These are phyloP conservation scores for Oenanthe sinensis DNA, from an alignment of 129 eudicot genomes.

Conservation along the genomic window DNA sequence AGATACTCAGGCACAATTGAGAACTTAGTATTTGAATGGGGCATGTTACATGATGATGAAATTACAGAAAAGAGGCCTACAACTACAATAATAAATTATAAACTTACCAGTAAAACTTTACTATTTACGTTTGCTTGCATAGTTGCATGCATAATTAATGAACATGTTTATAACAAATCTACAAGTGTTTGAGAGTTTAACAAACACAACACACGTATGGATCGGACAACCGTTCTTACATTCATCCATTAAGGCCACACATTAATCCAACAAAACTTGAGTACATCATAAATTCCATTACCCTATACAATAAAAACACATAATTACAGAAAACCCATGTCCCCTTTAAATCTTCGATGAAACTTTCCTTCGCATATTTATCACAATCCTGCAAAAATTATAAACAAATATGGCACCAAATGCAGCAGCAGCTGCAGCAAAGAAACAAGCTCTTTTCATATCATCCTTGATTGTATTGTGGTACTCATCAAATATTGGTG, in stretches of 20 bases:
- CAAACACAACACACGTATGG: conserved; percentile 4
- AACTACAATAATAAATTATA: no score
- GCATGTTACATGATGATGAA: no score
- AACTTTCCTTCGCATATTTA: background rate
- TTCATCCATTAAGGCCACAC: conserved; percentile 12
- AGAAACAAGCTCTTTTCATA: conserved; percentile 47
- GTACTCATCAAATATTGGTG: conserved; percentile 91
- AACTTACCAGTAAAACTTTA: background rate
- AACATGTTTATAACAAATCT: background rate
- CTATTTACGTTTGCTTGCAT: background rate
- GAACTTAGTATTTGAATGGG: no score
- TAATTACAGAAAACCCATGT: background rate
- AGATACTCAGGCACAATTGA: no score
- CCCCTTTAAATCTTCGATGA: conserved; percentile 6
- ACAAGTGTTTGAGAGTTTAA: conserved; percentile 1
- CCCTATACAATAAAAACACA: background rate
- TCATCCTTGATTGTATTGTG: conserved; percentile 50
- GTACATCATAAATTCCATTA: conserved; percentile 2
- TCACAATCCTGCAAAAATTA: background rate
- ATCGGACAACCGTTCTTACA: conserved; percentile 12
- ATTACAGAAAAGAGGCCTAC: no score
- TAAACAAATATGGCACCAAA: background rate
- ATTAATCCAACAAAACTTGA: conserved; percentile 6
- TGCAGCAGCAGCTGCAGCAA: conserved; percentile 6
- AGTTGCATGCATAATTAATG: background rate